phyloP scores from a whole-genome alignment of 805 yeast genomes.

The Wickerhamiella dianesei region DNA sequence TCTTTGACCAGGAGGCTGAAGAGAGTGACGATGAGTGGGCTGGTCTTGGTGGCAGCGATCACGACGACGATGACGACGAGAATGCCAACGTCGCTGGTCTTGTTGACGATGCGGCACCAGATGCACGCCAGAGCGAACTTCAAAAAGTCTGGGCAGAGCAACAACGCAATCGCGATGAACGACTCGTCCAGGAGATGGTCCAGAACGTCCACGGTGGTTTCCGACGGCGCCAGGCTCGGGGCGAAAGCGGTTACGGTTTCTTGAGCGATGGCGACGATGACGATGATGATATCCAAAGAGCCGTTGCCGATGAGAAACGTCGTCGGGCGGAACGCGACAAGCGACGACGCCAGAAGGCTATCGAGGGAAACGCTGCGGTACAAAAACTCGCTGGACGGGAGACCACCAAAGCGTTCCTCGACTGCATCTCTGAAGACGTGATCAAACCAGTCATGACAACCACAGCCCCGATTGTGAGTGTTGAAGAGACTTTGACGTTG shows the following conservation, averaged over 20 bases:
- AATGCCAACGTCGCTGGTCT: constrained; percentile 12
- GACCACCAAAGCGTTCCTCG: constrained; percentile 14
- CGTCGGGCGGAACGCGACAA: constrained; percentile 6
- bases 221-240: constrained; percentile 10
- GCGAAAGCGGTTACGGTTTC: constrained; percentile 3
- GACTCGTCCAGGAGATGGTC: constrained; percentile 11
- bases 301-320: constrained; percentile 1
- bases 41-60: constrained; percentile 7
- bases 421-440: constrained; percentile 15
- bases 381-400: constrained; percentile 12
- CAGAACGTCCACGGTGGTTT: constrained; percentile 18
- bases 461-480: background rate
- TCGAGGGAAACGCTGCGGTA: constrained; percentile 8
- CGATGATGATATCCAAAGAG: constrained; percentile 1
- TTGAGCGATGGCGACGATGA: constrained; percentile 6
- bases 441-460: background rate
- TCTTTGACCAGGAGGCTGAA: constrained; percentile 18
- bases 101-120: constrained; percentile 9
- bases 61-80: constrained; percentile 10
- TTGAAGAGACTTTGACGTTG: constrained; percentile 15
- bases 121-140: constrained; percentile 6
- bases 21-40: constrained; percentile 19
- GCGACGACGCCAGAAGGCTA: constrained; percentile 9
- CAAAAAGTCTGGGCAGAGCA: constrained; percentile 10
- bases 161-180: constrained; percentile 15